These are phyloP conservation scores for Curvularia verruculosa DNA, from an alignment of 2,329 filamentous ascomycete genomes.

Conservation along the genomic window DNA sequence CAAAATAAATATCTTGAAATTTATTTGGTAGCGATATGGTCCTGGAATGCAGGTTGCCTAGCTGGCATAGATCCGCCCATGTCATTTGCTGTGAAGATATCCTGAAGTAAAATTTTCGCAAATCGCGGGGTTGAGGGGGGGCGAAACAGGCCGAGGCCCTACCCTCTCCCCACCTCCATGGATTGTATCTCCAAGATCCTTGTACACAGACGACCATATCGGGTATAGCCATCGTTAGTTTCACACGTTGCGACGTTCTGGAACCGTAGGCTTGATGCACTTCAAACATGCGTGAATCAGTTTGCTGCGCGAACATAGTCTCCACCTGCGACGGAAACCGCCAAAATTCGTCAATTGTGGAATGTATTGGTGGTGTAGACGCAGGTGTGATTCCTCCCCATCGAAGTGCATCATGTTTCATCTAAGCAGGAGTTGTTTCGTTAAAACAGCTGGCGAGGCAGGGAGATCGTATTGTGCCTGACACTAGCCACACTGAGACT, in stretches of 20 bases:
- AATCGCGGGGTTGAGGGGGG: background rate
- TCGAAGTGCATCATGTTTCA: conserved; percentile 3
- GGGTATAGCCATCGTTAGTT: background rate
- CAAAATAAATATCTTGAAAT: too few species aligned
- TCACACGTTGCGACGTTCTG: background rate
- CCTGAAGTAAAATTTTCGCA: background rate
- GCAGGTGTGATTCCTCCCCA: background rate
- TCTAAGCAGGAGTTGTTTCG: background rate
- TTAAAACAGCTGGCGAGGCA: background rate
- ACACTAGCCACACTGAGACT: background rate
- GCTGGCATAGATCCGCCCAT: background rate
- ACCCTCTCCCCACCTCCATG: background rate
- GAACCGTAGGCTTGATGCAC: background rate
- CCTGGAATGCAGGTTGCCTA: too few species aligned
- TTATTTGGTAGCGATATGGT: too few species aligned
- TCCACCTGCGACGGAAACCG: background rate
- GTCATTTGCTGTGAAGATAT: background rate
- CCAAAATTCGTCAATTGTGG: background rate
- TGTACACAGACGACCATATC: background rate
- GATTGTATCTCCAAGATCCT: background rate
- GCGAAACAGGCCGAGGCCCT: background rate
- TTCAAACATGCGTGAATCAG: background rate
- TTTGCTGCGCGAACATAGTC: background rate
- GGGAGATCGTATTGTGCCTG: background rate
- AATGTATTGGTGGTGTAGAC: background rate